phyloP scores from a whole-genome alignment of 257 asterid species.

The Sherardia arvensis region DNA sequence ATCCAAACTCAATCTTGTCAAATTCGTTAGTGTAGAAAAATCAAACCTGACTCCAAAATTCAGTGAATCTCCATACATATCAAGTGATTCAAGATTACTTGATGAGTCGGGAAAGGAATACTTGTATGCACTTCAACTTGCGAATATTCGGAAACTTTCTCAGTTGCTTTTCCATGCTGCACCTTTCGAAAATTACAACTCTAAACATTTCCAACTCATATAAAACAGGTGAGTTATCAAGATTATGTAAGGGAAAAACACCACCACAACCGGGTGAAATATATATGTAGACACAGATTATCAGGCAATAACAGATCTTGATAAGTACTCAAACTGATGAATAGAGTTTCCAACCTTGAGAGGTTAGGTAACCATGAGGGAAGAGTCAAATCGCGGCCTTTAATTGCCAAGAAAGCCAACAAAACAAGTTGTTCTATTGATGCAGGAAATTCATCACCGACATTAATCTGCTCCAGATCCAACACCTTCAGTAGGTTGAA shows the following conservation, averaged over 20 bases:
- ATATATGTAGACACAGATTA: not conserved
- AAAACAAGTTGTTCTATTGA: constrained; percentile 2
- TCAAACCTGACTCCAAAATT: not conserved
- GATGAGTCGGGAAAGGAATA: not conserved
- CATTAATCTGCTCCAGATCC: not conserved
- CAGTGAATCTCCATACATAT: not conserved
- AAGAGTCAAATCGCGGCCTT: not conserved
- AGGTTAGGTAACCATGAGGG: constrained; percentile 4
- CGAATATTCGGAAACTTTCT: not conserved
- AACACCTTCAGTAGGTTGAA: constrained; percentile 4
- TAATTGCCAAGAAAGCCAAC: not conserved
- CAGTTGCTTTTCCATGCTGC: not conserved
- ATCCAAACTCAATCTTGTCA: not conserved
- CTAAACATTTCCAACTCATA: constrained; percentile 1
- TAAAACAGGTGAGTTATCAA: not conserved
- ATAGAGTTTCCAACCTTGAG: not conserved
- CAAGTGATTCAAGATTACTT: not conserved
- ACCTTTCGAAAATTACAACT: not conserved
- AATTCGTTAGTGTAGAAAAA: not conserved
- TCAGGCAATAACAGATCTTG: not conserved
- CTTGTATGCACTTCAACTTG: not conserved
- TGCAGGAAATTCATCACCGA: not conserved
- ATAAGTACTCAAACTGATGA: not conserved
- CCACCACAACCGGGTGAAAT: too few relatives aligned
- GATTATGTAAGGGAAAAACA: not conserved